Base-by-base conservation (phyloP, 148 eudicot genomes). In the Drosera capensis region DNA sequence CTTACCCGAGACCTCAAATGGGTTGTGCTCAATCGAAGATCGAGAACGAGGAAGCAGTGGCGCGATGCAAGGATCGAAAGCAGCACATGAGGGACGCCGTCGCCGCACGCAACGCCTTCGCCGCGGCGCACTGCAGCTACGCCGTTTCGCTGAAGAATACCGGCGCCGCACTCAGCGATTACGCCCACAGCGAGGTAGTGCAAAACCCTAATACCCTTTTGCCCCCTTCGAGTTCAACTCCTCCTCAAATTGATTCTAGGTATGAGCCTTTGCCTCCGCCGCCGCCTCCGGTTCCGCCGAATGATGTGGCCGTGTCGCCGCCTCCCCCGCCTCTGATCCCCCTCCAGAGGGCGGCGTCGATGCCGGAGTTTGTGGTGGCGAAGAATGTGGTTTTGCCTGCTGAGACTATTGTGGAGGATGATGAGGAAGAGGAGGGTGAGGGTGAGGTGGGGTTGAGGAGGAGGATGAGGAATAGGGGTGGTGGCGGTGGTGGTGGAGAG, bases 21-120 rank as follows among this genome's bases (percentile, higher is more conserved):
- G 96, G 96, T 0, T 87, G 96, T 51, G 65, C 73, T 0, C 96
- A 82, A 57, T 87, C 96, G 1, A 87, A 79, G 71, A 77, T 87
- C 75, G 96, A 87, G 74, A 79, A 79, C 56, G 96, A 87, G 25
- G 96, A 87, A 38, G 71, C 86, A 0, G 94, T 86, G 6, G 51
- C 71, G 1, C 56, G 96, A 46, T 87, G 96, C 74, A 87, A 82
- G 55, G 88, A 79, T 1, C 71, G 96, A 0, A 79, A 66, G 57
- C 56, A 34, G 12, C 55, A 48, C 67, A 76, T 87, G 78, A 71
- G 68, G 17, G 54, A 67, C 1, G 85, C 96, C 23, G 96, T 79
- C 2, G n/a, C 67, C 1, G 43, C 74, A 7, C 79, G 96, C 25
- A 87, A 82, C 64, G 84, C 84, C 29, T 87, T 87, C 66, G 79